Percentiles rank a stretch among this genome's conserved stretches.
Evolutionary conservation across 495 filamentous ascomycete species (phyloP).

Genomic region (Pseudomonodictys pantanalensis): DNA sequence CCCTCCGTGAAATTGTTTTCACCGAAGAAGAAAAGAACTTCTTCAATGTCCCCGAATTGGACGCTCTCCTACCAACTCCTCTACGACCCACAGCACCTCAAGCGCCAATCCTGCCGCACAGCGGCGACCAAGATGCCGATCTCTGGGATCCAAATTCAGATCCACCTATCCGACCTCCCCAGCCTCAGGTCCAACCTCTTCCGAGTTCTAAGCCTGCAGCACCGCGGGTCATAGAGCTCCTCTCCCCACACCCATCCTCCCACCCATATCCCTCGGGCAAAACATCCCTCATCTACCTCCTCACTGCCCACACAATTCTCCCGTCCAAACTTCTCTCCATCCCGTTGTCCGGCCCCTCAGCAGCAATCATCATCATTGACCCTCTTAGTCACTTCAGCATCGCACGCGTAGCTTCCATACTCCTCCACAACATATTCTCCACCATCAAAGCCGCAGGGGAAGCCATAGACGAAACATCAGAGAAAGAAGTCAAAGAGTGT

Average conservation of each 20-base stretch:
- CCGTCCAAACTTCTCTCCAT: conserved; percentile 40
- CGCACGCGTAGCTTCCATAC: conserved; percentile 51
- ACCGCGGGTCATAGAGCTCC: conserved; percentile 56
- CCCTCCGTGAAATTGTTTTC: neutral
- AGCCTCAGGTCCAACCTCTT: neutral
- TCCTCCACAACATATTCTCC: conserved; percentile 24
- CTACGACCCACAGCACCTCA: neutral
- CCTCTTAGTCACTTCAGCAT: conserved; percentile 65
- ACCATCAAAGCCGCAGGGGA: neutral
- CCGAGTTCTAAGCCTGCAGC: conserved; percentile 31
- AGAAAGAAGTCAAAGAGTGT: conserved; percentile 1
- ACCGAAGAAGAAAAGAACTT: neutral
- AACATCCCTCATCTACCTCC: conserved; percentile 67
- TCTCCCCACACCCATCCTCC: conserved; percentile 42
- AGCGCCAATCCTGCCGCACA: neutral
- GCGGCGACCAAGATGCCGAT: neutral
- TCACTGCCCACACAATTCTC: conserved; percentile 59
- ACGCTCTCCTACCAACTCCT: conserved; percentile 46
- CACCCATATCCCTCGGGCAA: conserved; percentile 55
- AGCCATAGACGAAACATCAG: neutral
- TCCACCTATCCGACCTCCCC: neutral
- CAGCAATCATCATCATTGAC: conserved; percentile 69
- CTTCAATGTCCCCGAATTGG: conserved; percentile 49
- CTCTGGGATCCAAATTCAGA: conserved; percentile 1
- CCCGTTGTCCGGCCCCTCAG: conserved; percentile 48